Evolutionary conservation across 164 flowering plant species (phyloP).

Genomic region (Aristolochia contorta): DNA sequence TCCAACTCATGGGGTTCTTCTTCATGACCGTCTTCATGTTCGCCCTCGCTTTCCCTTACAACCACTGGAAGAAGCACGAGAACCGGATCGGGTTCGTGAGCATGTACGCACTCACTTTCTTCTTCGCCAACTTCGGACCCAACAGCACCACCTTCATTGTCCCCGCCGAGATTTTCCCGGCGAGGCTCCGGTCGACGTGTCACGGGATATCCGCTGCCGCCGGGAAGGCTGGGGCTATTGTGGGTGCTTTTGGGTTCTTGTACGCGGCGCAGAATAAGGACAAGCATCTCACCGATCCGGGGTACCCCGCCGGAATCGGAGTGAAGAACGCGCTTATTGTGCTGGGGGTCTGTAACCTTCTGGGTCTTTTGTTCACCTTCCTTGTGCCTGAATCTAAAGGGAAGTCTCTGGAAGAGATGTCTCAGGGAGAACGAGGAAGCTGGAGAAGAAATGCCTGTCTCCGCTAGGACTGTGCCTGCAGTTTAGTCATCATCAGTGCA

Average conservation of each 20-base stretch:
- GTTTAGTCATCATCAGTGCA: background rate
- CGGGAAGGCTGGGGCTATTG: constrained; percentile 9
- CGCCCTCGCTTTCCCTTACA: constrained; percentile 8
- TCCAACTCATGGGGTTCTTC: constrained; percentile 11
- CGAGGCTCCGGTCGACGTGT: constrained; percentile 13
- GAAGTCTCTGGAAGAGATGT: constrained; percentile 11
- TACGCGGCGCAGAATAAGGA: constrained; percentile 9
- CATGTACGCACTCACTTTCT: constrained; percentile 11
- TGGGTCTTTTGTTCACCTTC: constrained; percentile 4
- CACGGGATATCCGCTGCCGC: constrained; percentile 15
- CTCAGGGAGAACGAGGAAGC: constrained; percentile 1
- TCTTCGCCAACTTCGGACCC: constrained; percentile 12
- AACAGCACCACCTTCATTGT: constrained; percentile 10
- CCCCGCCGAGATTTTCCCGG: constrained; percentile 11
- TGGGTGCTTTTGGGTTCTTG: constrained; percentile 10
- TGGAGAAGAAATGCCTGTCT: background rate
- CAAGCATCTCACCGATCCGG: constrained; percentile 1
- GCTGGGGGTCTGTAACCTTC: constrained; percentile 1
- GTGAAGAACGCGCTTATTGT: constrained; percentile 8
- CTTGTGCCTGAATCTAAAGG: constrained; percentile 13
- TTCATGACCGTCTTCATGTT: constrained; percentile 15
- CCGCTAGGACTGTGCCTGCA: background rate
- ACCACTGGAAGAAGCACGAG: constrained; percentile 6
- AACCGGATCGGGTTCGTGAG: constrained; percentile 11
- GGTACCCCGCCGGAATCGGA: constrained; percentile 9